A percentile compares a stretch with the other conserved stretches of the same genome.
Evolutionary conservation across 2,329 filamentous ascomycete species (phyloP).

Genomic region (Xylaria sp.): DNA sequence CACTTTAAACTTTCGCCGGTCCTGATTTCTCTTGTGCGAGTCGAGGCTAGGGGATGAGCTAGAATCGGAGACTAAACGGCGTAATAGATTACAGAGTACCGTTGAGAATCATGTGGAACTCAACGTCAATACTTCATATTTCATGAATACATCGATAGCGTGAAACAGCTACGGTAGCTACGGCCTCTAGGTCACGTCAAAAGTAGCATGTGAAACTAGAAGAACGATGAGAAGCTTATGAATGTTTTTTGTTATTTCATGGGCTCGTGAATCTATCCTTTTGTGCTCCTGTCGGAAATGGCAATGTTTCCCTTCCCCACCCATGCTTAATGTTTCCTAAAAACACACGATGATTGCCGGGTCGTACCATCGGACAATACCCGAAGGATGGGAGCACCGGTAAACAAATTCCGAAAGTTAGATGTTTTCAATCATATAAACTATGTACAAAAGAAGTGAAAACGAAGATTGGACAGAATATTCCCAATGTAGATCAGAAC

Average conservation of each 20-base stretch:
- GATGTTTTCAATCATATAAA: constrained; percentile 33
- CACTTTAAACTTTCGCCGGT: neutral
- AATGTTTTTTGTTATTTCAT: constrained; percentile 28
- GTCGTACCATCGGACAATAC: neutral
- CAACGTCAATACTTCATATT: too few species aligned
- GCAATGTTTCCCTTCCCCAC: constrained; percentile 14
- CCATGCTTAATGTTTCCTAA: constrained; percentile 20
- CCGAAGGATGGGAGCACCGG: constrained; percentile 4
- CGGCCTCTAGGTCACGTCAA: neutral
- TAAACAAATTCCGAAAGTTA: constrained; percentile 12
- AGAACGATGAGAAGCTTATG: constrained; percentile 3
- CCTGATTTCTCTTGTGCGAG: neutral
- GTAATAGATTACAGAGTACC: neutral
- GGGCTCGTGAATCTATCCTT: constrained; percentile 37
- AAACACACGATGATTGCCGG: constrained; percentile 29
- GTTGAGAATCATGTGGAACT: neutral
- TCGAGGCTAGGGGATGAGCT: neutral
- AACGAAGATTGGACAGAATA: constrained; percentile 15
- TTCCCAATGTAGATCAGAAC: constrained; percentile 24
- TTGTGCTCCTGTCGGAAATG: constrained; percentile 23
- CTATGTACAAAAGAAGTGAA: constrained; percentile 41
- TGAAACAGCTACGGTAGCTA: neutral
- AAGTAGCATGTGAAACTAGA: neutral
- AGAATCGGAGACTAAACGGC: neutral
- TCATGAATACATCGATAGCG: neutral